Base-by-base conservation (phyloP, 192 early-diverging fungal species). In the Pilobolus umbonatus region DNA sequence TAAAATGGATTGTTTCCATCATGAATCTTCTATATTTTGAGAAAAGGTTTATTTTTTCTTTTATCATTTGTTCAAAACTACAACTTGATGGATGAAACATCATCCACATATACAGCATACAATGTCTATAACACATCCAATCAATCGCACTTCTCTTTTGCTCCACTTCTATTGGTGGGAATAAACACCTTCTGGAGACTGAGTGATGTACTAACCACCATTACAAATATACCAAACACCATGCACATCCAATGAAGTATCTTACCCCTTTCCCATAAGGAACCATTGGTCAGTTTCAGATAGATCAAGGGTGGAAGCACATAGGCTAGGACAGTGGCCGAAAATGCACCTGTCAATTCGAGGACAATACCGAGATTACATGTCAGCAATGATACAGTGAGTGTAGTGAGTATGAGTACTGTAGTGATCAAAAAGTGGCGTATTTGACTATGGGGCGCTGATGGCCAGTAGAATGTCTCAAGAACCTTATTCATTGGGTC, bases 271-370 rank as follows among this genome's bases (percentile, higher is more conserved):
- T 77, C 73, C 59, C 73, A 73, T 8, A 75, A 38, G 0, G 82
- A 64, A 0, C 86, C 89, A 12, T 82, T 78, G 0, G 85, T 68
- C 51, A 96, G 62, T 50, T 84, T 82, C 30, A 94, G 69, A 64
- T 86, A 93, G 51, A 91, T 93, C 0, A 82, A 76, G 0, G 93
- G 83, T 12, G 93, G 93, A 40, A 96, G 53, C 42, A 96, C 92
- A 71, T 87, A 96, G 2, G 93, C 92, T 66, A 94, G 64, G 26
- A 88, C 85, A 12, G 92, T 90, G 0, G 92, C 92, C 1, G 93
- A 90, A 73, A 93, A 80, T 3, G 88, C 90, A 24, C 92, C 92
- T 3, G 92, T 94, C 21, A 96, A 60, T 68, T 96, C 93, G 21
- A 96, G 71, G 12, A 96, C 74, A 53, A 93, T 81, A 3, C 93